These are phyloP conservation scores for Nicotiana sylvestris DNA, from an alignment of 257 asterid species.

Conservation along the genomic window DNA sequence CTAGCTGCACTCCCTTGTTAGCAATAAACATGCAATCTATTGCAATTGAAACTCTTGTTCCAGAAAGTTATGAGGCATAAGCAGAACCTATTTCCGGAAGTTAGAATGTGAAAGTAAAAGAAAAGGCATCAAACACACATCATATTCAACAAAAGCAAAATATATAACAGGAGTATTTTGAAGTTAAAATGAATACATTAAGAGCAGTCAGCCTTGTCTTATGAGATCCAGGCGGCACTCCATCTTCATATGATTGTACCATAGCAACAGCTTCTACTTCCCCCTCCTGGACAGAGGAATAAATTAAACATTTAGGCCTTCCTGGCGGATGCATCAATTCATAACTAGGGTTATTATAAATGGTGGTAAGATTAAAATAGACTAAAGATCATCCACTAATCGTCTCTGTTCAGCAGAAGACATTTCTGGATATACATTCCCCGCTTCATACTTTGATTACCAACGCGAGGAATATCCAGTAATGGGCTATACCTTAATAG, in stretches of 20 bases:
- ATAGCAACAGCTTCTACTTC: conserved; percentile 77
- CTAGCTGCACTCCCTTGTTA: background rate
- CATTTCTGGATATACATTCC: background rate
- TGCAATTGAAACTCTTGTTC: background rate
- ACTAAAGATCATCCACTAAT: background rate
- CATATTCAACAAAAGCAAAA: conserved; percentile 11
- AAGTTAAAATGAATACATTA: conserved; percentile 49
- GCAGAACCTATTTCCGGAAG: background rate
- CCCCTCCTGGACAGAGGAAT: conserved; percentile 65
- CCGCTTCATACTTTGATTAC: background rate
- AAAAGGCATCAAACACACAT: background rate
- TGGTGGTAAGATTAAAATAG: background rate
- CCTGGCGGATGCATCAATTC: background rate
- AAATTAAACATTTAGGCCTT: background rate
- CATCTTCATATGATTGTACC: conserved; percentile 93
- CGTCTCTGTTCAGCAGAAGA: background rate
- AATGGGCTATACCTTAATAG: background rate
- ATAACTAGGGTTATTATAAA: background rate
- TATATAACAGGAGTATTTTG: conserved; percentile 3
- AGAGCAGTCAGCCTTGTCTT: conserved; percentile 88
- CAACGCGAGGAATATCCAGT: background rate
- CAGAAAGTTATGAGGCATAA: background rate
- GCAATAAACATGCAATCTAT: background rate
- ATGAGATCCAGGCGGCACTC: conserved; percentile 73
- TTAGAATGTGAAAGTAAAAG: background rate